Evolutionary conservation across 2,329 filamentous ascomycete genomes (phyloP).

Genomic region (Cordyceps pruinosa): DNA sequence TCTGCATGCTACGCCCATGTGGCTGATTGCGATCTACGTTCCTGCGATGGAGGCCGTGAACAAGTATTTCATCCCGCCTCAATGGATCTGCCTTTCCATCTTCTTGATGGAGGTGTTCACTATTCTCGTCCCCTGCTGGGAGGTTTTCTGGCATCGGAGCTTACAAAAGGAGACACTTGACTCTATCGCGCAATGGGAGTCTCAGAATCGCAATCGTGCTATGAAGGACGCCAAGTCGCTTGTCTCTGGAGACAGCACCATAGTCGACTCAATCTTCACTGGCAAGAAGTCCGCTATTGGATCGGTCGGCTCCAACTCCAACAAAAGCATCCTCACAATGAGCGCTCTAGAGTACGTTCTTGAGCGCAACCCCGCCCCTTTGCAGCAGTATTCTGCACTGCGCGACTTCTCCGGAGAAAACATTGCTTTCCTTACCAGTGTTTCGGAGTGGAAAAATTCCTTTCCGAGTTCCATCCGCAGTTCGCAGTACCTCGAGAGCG

Average conservation of each 20-base stretch:
- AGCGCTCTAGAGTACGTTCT: constrained; percentile 56
- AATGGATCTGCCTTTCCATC: constrained; percentile 45
- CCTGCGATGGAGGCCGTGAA: constrained; percentile 39
- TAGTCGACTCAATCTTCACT: constrained; percentile 22
- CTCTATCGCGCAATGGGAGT: constrained; percentile 38
- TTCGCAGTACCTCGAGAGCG: constrained; percentile 5
- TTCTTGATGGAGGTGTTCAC: constrained; percentile 56
- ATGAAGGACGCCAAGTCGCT: constrained; percentile 16
- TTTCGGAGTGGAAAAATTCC: constrained; percentile 47
- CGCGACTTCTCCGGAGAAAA: constrained; percentile 66
- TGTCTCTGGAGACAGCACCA: constrained; percentile 16
- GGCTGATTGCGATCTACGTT: constrained; percentile 43
- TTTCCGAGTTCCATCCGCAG: constrained; percentile 21
- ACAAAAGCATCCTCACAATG: constrained; percentile 49
- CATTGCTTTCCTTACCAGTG: constrained; percentile 57
- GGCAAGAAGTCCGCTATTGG: constrained; percentile 29
- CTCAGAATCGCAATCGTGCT: constrained; percentile 25
- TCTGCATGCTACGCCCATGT: constrained; percentile 34
- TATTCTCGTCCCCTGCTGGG: constrained; percentile 54
- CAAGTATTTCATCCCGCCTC: constrained; percentile 42
- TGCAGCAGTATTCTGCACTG: constrained; percentile 58
- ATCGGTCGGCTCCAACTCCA: constrained; percentile 15
- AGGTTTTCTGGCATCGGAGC: constrained; percentile 39
- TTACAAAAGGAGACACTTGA: constrained; percentile 37
- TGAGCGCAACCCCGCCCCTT: constrained; percentile 48